Evolutionary conservation across 768 basidiomycete species (phyloP).

Genomic region (Glaciozyma antarctica): DNA sequence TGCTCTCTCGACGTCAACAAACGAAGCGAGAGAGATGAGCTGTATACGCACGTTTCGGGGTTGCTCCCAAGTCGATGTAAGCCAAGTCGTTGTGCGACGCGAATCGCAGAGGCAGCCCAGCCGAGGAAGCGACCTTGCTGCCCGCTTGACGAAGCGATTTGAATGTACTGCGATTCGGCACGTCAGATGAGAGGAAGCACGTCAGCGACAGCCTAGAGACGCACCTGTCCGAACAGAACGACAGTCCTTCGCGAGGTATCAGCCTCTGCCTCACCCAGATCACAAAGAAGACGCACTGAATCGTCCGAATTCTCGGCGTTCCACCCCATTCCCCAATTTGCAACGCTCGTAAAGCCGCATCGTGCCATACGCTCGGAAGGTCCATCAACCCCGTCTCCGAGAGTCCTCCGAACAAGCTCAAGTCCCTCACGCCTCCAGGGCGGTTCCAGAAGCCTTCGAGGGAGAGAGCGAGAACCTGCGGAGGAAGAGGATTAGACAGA

Average conservation of each 20-base stretch:
- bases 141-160: constrained; percentile 20
- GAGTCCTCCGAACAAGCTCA: constrained; percentile 23
- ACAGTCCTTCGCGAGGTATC: background rate
- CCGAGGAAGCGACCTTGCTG: constrained; percentile 23
- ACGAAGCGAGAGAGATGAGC: background rate
- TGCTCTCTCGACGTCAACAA: background rate
- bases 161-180: constrained; percentile 21
- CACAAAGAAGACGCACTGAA: constrained; percentile 13
- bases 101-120: constrained; percentile 23
- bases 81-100: constrained; percentile 25
- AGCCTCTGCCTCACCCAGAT: background rate
- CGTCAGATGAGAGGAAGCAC: background rate
- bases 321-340: constrained; percentile 31
- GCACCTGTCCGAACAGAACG: constrained; percentile 11
- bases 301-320: constrained; percentile 23
- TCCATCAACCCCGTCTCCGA: constrained; percentile 21
- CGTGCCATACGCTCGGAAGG: constrained; percentile 29
- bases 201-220: background rate
- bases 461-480: constrained; percentile 29
- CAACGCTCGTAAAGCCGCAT: constrained; percentile 25
- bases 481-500: background rate
- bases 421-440: constrained; percentile 15
- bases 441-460: constrained; percentile 30
- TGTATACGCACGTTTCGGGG: background rate
- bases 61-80: constrained; percentile 23